phyloP scores from a whole-genome alignment of 257 asterid species.

The Verbascum thapsus region DNA sequence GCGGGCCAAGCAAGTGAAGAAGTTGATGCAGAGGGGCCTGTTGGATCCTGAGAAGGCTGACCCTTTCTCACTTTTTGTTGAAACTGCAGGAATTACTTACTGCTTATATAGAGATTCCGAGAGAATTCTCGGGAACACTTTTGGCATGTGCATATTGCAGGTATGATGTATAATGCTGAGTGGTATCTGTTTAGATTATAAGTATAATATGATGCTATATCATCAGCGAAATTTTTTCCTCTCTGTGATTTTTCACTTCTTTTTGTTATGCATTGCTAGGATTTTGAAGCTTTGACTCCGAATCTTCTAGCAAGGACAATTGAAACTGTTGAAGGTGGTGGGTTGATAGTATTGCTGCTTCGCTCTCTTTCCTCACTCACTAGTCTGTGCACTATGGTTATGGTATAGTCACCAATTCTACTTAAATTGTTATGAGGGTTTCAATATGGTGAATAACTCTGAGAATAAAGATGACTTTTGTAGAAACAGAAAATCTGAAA shows the following conservation, averaged over 20 bases:
- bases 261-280: conserved; percentile 43
- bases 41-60: conserved; percentile 81
- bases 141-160: conserved; percentile 98
- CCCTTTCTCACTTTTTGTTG: conserved; percentile 70
- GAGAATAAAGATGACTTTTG: conserved; percentile 17
- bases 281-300: conserved; percentile 98
- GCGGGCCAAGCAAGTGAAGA: conserved; percentile 82
- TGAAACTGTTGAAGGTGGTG: conserved; percentile 99
- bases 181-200: background rate
- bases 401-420: conserved; percentile 51
- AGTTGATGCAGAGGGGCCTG: conserved; percentile 62
- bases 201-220: background rate
- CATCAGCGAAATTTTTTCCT: conserved; percentile 11
- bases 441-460: conserved; percentile 15
- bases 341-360: conserved; percentile 81
- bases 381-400: conserved; percentile 89
- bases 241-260: background rate
- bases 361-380: conserved; percentile 88
- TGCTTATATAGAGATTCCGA: conserved; percentile 90
- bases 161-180: conserved; percentile 36
- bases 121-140: conserved; percentile 94
- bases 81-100: conserved; percentile 73
- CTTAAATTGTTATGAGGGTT: conserved; percentile 21
- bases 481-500: background rate
- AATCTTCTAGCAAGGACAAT: conserved; percentile 97